These are phyloP conservation scores for Phyllosticta citriasiana DNA, from an alignment of 2,329 filamentous ascomycete genomes.

Conservation along the genomic window DNA sequence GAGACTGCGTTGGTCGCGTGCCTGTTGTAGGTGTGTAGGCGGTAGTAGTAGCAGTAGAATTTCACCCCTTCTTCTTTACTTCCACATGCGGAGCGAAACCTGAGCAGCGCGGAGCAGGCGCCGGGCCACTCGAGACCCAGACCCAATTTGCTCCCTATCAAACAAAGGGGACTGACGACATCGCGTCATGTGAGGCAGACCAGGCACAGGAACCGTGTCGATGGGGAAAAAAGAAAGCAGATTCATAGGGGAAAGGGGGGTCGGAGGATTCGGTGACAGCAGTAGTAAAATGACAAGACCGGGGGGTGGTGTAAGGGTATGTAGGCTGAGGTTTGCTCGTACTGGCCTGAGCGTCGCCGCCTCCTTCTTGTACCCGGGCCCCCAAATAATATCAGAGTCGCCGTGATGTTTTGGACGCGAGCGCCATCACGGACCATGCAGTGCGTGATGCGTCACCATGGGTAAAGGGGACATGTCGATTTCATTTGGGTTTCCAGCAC, in stretches of 20 bases:
- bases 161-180: background rate
- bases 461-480: conserved; percentile 9
- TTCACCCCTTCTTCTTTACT: no score
- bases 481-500: background rate
- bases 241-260: background rate
- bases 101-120: no score
- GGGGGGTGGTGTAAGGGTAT: background rate
- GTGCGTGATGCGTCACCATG: background rate
- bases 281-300: background rate
- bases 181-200: background rate
- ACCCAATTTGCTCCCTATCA: no score
- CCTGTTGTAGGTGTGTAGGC: no score
- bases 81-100: no score
- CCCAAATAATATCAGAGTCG: background rate
- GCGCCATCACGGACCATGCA: background rate
- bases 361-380: background rate
- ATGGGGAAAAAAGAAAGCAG: background rate
- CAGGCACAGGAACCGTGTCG: background rate
- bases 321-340: background rate
- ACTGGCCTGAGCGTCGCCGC: background rate
- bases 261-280: background rate
- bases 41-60: no score
- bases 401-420: background rate
- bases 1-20: no score
- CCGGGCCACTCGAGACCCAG: no score